phyloP scores from a whole-genome alignment of 2,329 filamentous ascomycete genomes.

The Fusarium sp. region DNA sequence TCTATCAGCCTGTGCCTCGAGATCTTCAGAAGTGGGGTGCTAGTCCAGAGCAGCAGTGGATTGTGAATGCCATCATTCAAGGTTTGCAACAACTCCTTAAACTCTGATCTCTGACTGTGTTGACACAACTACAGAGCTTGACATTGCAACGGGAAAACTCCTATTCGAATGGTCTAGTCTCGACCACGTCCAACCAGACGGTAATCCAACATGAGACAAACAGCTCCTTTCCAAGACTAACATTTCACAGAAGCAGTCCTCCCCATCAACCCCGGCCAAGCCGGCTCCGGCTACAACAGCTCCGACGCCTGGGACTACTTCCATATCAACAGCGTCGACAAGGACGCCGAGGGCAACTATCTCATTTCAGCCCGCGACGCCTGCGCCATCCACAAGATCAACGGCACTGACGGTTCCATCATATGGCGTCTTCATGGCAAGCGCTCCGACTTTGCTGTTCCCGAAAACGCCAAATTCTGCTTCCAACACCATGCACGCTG shows the following conservation, averaged over 20 bases:
- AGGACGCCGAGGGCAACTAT: constrained; percentile 59
- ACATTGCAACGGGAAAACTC: constrained; percentile 60
- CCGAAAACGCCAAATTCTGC: constrained; percentile 53
- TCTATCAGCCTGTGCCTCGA: constrained; percentile 61
- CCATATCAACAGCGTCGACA: constrained; percentile 68
- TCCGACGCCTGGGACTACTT: constrained; percentile 64
- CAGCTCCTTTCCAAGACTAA: not conserved
- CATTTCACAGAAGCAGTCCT: constrained; percentile 54
- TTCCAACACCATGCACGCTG: constrained; percentile 66
- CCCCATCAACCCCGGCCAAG: constrained; percentile 57
- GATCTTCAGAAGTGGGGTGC: constrained; percentile 59
- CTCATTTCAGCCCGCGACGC: constrained; percentile 64
- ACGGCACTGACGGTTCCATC: constrained; percentile 58
- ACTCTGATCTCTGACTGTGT: not conserved
- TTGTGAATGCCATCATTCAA: constrained; percentile 65
- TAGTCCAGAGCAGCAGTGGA: constrained; percentile 62
- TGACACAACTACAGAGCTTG: constrained; percentile 52
- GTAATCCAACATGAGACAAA: constrained; percentile 12
- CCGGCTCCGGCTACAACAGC: constrained; percentile 44
- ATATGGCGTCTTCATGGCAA: constrained; percentile 65
- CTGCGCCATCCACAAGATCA: constrained; percentile 59
- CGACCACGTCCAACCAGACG: constrained; percentile 41
- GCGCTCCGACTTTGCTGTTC: constrained; percentile 52
- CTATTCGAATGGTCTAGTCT: constrained; percentile 58
- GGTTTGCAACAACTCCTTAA: constrained; percentile 47